These are phyloP conservation scores for Ustilago cynodontis DNA, from an alignment of 1,284 basidiomycete species.

Conservation along the genomic window DNA sequence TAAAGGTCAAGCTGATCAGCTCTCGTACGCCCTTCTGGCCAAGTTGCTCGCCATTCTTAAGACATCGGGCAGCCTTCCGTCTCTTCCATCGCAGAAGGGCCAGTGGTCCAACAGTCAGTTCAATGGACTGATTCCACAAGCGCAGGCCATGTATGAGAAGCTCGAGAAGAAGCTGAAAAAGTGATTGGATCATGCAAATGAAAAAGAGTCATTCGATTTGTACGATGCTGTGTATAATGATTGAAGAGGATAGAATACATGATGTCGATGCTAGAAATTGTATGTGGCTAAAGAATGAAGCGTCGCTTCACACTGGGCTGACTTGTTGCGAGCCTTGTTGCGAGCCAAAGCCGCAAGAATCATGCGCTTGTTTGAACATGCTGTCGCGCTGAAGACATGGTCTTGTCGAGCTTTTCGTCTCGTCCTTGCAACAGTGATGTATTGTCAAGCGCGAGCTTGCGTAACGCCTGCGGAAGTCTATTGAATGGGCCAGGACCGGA, in stretches of 20 bases:
- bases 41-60: constrained; percentile 50
- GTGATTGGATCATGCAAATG: not conserved
- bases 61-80: constrained; percentile 44
- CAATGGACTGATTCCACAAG: constrained; percentile 43
- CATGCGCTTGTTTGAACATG: constrained; percentile 1
- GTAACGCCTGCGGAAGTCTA: constrained; percentile 18
- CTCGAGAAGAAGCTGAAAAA: constrained; percentile 33
- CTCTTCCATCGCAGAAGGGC: constrained; percentile 44
- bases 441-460: constrained; percentile 41
- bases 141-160: constrained; percentile 48
- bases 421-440: constrained; percentile 15
- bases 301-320: too few species aligned
- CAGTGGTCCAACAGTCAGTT: constrained; percentile 53
- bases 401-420: constrained; percentile 31
- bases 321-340: too few species aligned
- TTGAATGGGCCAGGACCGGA: constrained; percentile 31
- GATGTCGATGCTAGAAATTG: not conserved
- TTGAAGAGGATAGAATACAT: not conserved
- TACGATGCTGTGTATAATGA: not conserved
- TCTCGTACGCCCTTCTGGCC: constrained; percentile 43
- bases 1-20: constrained; percentile 36
- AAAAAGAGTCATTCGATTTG: not conserved
- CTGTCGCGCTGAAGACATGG: constrained; percentile 27
- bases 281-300: too few species aligned
- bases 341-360: too few species aligned